Conservation (phyloP, 106 monocot genomes). For the Triglochin maritima region DNA sequence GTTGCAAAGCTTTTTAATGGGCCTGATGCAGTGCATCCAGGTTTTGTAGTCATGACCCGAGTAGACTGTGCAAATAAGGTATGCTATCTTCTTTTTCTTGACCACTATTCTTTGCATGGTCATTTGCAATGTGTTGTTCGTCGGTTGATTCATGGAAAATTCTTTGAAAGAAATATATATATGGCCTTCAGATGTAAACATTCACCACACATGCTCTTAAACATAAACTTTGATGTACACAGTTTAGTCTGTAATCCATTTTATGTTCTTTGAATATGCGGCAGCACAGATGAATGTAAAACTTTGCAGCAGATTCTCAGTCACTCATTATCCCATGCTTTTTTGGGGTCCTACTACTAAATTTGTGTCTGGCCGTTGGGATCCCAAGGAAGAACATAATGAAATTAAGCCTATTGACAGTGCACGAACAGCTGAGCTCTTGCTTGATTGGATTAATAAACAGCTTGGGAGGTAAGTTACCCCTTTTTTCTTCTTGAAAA, state of each 20-base stretch:
- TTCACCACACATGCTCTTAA: background rate
- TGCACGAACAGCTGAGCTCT: constrained; percentile 63
- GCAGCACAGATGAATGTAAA: constrained; percentile 80
- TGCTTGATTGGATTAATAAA: constrained; percentile 94
- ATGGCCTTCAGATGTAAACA: background rate
- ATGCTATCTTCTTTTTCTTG: background rate
- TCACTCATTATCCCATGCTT: constrained; percentile 70
- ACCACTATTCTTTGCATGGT: background rate
- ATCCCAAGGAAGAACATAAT: constrained; percentile 56
- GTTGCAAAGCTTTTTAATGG: constrained; percentile 96
- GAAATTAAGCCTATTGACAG: constrained; percentile 60
- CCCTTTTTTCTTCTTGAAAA: background rate
- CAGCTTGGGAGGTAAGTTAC: constrained; percentile 53
- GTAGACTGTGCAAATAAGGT: constrained; percentile 94
- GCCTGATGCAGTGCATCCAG: constrained; percentile 86
- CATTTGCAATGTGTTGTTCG: background rate
- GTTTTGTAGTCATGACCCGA: constrained; percentile 64
- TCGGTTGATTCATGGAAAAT: background rate
- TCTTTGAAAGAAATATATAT: background rate
- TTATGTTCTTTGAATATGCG: constrained; percentile 34
- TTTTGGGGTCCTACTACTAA: constrained; percentile 70
- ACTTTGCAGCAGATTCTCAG: constrained; percentile 77
- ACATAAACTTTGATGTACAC: background rate
- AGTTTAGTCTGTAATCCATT: background rate
- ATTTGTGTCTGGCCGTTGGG: constrained; percentile 44